Conservation (phyloP, 768 basidiomycete species). For the Gautieria morchelliformis region DNA sequence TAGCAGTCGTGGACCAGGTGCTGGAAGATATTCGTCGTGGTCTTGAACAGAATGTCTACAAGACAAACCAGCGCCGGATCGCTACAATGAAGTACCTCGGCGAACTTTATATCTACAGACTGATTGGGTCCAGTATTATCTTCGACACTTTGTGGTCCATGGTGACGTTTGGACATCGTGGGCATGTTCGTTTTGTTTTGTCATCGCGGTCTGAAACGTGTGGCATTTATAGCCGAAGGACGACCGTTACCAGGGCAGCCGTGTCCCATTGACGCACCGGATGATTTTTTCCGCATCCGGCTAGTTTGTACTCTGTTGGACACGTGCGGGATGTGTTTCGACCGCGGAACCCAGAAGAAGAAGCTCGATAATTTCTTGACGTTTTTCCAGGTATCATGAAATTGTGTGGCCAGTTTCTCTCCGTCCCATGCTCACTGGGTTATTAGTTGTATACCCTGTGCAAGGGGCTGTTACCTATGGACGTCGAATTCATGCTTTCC, state of each 20-base stretch:
- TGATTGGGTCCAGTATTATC: conserved; percentile 79
- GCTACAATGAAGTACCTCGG: conserved; percentile 92
- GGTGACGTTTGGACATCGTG: conserved; percentile 93
- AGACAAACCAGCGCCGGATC: conserved; percentile 85
- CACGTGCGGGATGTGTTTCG: conserved; percentile 97
- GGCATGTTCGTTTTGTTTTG: conserved; percentile 1
- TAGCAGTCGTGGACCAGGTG: conserved; percentile 87
- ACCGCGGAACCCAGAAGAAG: conserved; percentile 83
- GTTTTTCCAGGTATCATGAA: conserved; percentile 75
- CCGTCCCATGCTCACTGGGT: neutral
- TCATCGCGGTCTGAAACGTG: neutral
- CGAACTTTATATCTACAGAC: conserved; percentile 92
- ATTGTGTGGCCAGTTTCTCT: neutral
- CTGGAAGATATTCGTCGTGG: conserved; percentile 88
- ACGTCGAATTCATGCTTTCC: conserved; percentile 92
- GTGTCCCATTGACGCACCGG: conserved; percentile 78
- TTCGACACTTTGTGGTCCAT: conserved; percentile 94
- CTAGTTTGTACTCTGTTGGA: conserved; percentile 89
- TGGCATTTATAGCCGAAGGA: conserved; percentile 59
- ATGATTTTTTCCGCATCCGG: conserved; percentile 93
- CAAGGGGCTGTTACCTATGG: conserved; percentile 89
- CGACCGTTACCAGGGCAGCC: conserved; percentile 72
- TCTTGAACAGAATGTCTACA: conserved; percentile 91
- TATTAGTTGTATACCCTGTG: conserved; percentile 71
- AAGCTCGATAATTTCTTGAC: conserved; percentile 87